phyloP scores from a whole-genome alignment of 2,329 filamentous ascomycete species.

The Penicillium sclerotigenum region DNA sequence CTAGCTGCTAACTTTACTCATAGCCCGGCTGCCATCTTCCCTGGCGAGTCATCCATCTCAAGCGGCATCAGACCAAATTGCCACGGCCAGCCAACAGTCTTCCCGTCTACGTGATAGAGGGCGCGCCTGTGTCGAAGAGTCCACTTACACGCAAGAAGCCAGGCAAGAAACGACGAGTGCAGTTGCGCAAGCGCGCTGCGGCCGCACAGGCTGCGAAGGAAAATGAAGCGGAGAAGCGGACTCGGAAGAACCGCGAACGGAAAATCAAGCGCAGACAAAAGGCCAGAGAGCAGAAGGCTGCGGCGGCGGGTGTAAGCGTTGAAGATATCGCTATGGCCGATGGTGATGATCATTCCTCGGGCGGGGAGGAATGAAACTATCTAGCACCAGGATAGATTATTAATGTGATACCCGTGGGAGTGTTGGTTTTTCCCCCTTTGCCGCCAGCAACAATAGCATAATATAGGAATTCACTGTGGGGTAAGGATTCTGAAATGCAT shows the following conservation, averaged over 20 bases:
- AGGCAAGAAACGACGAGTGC: constrained; percentile 43
- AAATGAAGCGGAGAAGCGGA: constrained; percentile 39
- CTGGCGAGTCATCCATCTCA: constrained; percentile 41
- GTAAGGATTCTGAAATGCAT: background rate
- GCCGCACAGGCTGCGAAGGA: constrained; percentile 33
- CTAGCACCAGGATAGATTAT: background rate
- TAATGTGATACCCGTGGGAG: constrained; percentile 7
- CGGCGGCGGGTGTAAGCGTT: constrained; percentile 19
- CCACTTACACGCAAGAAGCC: constrained; percentile 40
- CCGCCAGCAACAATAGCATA: background rate
- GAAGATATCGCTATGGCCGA: constrained; percentile 18
- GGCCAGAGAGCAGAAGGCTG: constrained; percentile 36
- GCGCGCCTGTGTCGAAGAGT: constrained; percentile 19
- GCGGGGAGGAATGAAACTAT: constrained; percentile 6
- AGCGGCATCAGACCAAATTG: constrained; percentile 33
- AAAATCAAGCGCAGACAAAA: constrained; percentile 41
- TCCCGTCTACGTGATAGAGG: constrained; percentile 22
- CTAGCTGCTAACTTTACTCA: background rate
- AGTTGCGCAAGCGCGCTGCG: constrained; percentile 36
- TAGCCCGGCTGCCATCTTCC: constrained; percentile 43
- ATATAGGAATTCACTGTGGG: background rate
- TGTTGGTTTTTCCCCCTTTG: background rate
- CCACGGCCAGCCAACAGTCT: constrained; percentile 23
- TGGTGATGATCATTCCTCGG: constrained; percentile 19
- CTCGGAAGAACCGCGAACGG: constrained; percentile 39